Evolutionary conservation across 2,329 filamentous ascomycete species (phyloP).

Genomic region (Colletotrichum echinochloae): DNA sequence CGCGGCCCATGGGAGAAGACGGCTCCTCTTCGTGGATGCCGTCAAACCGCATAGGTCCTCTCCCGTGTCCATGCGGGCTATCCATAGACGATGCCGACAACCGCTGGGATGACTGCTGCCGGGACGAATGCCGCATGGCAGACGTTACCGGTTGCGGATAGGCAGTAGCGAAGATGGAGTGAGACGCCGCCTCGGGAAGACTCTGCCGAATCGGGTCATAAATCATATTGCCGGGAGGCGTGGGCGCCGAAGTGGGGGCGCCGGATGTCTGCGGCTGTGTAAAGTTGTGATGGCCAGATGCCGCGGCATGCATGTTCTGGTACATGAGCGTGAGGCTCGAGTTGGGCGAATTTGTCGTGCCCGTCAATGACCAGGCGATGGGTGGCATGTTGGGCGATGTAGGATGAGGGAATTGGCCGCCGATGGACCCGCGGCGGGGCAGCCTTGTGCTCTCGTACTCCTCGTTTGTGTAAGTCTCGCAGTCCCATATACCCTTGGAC

Average conservation of each 20-base stretch:
- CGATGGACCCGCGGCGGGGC: slow-evolving; percentile 55
- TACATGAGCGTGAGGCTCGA: slow-evolving; percentile 87
- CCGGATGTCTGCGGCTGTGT: slow-evolving; percentile 32
- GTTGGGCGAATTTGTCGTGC: slow-evolving; percentile 86
- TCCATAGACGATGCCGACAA: slow-evolving; percentile 42
- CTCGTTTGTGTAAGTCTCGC: slow-evolving; percentile 73
- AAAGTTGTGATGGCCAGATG: slow-evolving; percentile 18
- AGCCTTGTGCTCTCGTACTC: slow-evolving; percentile 79
- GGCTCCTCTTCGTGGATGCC: slow-evolving; percentile 48
- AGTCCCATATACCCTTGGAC: slow-evolving; percentile 87
- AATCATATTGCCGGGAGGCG: slow-evolving; percentile 68
- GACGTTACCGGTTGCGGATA: slow-evolving; percentile 64
- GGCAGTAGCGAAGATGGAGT: slow-evolving; percentile 60
- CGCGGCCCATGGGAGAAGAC: slow-evolving; percentile 46
- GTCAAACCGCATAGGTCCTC: slow-evolving; percentile 47
- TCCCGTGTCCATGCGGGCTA: slow-evolving; percentile 33
- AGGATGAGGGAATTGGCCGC: slow-evolving; percentile 56
- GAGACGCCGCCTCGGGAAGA: slow-evolving; percentile 58
- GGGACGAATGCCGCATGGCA: slow-evolving; percentile 59
- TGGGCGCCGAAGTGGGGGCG: slow-evolving; percentile 53
- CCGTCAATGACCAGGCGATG: slow-evolving; percentile 89
- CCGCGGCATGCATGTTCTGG: slow-evolving; percentile 63
- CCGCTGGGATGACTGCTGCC: slow-evolving; percentile 46
- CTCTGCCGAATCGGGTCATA: slow-evolving; percentile 71
- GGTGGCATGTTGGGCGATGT: slow-evolving; percentile 63